Evolutionary conservation across 2,329 filamentous ascomycete species (phyloP), one percentile per base, ranked within the genome.

Genomic region (Venturia effusa): DNA sequence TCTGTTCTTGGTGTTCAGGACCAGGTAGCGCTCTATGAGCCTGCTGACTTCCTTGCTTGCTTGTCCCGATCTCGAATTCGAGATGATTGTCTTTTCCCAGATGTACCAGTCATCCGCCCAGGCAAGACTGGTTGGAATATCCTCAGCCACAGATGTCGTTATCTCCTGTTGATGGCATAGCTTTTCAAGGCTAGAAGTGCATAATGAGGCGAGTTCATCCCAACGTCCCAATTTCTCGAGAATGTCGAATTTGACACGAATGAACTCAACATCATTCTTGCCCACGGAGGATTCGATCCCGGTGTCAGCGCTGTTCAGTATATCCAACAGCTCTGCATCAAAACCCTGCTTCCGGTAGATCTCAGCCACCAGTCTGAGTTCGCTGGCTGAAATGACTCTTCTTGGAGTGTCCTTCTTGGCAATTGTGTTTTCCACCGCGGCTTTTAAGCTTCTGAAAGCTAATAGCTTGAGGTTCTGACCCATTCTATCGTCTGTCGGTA

Each of bases 181-280:
- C 19, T 41, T 39, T 10, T 63, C 61, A 22, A 60, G 40, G n/a
- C 32, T 39, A 40, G 40, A 37, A 27, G 34, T 19, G 43, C 45
- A 59, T 22, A 65, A 59, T 6, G 57, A 27, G 24, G 19, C 22
- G 10, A 65, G 61, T 32, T 64, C 64, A 8, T 32, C 30, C 60
- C 40, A 51, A 27, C 40, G 60, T 34, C 37, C 43, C 27, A 34
- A 19, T 59, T 48, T 51, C 30, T 48, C 19, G 24, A 65, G 43
- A 34, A 59, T 48, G 13, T 65, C 48, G 13, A 65, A 27, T 24
- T 65, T 65, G 37, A 40, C 39, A 11, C 39, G 43, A 24, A 64
- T 62, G 43, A 65, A 65, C 41, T 65, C 64, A 22, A 64, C 30
- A 27, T 65, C 61, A 34, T 65, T 64, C 34, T 59, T 64, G 24